Evolutionary conservation across 805 yeast genomes (phyloP), one percentile per base, ranked within the genome.

Genomic region (Hanseniaspora occidentalis): DNA sequence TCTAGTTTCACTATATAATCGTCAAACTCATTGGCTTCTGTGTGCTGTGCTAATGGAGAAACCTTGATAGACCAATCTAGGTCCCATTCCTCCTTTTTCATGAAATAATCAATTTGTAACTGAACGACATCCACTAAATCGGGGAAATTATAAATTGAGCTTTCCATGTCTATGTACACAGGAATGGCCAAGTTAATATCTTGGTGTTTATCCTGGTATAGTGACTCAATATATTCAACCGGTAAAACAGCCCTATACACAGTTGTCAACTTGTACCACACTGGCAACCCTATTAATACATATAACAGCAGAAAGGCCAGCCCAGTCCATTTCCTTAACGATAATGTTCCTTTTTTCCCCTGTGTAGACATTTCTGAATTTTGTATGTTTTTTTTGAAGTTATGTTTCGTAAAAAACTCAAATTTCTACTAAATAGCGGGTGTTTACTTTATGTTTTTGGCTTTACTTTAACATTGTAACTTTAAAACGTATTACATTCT

Each of bases 41-140:
- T 41, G 17, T 42, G 40, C 6, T 49, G 49, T 14, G 52, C 50
- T 37, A 50, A 56, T 4, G 51, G 50, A 9, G 55, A 35, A 7
- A 57, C 41, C 37, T 44, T 61, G 42, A 47, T 50, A 41, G 56
- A 59, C 67, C 69, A 64, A 18, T 57, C 55, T 1, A 64, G 57
- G 6, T 41, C 42, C 21, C 50, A 41, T 23, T 57, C 56, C 11
- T 50, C 47, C 25, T 48, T 43, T 33, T 4, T 14, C 6, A 76
- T 43, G 35, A 70, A 58, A 13, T 62, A 58, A 43, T 69, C 63
- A 2, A 73, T 50, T 47, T 74, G 73, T 10, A 65, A 50, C 43
- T 71, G 70, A 1, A 70, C 52, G 1, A 81, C 85, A 34, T 65
- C 65, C 1, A 69, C 71, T 16, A 85, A 51, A 54, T 85, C 95